Base-by-base conservation (phyloP, 345 rosid species). In the Melastoma malabathricum region DNA sequence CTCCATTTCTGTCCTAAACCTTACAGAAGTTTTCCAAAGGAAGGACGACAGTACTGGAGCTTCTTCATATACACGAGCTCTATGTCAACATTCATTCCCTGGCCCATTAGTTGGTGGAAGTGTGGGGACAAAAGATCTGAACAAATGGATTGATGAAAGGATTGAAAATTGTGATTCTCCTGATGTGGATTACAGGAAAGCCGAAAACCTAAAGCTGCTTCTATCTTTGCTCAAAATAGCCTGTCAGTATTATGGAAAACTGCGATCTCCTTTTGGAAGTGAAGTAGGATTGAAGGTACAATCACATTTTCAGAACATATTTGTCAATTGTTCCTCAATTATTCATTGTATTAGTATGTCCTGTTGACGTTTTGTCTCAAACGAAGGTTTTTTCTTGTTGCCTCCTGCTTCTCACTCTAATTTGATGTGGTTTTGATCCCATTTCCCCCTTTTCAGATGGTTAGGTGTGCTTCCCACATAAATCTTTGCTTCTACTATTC, bases 41-140 rank as follows among this genome's bases (percentile, higher is more conserved):
- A 31, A 31, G 47, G 61, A 61, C 39, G 59, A 31, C 38, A 31
- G 1, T 31, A 31, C 38, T 9, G 38, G 67, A 43, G 52, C 66
- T 31, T 73, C 58, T 61, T 70, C 70, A 70, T 93, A 93, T 78
- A 77, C 88, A 29, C 76, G 39, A 67, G 68, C 84, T 64, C 72
- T 93, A 47, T 68, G 76, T 74, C 83, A 83, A 64, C 83, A 83
- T 61, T 69, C 83, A 48, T 79, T 85, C 75, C 85, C 95, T 34
- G 95, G 95, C 64, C 99, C 99, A 17, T 70, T 93, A 80, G 86
- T 80, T 66, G 97, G 97, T 48, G 99, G 99, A 52, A 81, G 60
- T 80, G 86, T 64, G 58, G 94, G 97, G 60, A 81, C 61, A 64
- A 88, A 85, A 71, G 99, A 93, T 52, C 75, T 93, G 69, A 64